These are phyloP conservation scores for Alternaria hordeiaustralica DNA, from an alignment of 2,329 filamentous ascomycete species.

Conservation along the genomic window DNA sequence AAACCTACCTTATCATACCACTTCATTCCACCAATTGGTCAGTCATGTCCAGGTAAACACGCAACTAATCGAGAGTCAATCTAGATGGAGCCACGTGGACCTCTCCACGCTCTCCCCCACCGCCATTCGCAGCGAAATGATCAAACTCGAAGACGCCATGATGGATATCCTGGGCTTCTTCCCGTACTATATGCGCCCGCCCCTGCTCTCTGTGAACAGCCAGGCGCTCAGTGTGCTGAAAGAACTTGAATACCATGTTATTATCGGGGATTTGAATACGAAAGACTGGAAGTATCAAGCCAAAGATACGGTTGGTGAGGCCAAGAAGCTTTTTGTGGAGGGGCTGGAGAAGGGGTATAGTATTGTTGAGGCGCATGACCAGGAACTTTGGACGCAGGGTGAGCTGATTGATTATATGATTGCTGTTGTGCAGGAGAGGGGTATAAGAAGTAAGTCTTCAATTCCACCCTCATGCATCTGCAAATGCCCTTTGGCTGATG, in stretches of 20 bases:
- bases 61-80: too few relatives aligned
- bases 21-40: too few relatives aligned
- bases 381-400: slow-evolving; percentile 10
- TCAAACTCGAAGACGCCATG: slow-evolving; percentile 58
- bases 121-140: slow-evolving; percentile 52
- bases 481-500: too few relatives aligned
- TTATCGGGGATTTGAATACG: slow-evolving; percentile 64
- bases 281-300: slow-evolving; percentile 63
- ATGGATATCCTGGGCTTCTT: slow-evolving; percentile 58
- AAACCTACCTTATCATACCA: too few relatives aligned
- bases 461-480: not conserved
- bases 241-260: slow-evolving; percentile 60
- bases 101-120: slow-evolving; percentile 48
- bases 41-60: too few relatives aligned
- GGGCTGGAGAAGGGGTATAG: slow-evolving; percentile 8
- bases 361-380: slow-evolving; percentile 15
- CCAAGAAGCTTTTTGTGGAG: slow-evolving; percentile 56
- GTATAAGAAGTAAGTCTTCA: slow-evolving; percentile 2
- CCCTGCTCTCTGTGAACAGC: slow-evolving; percentile 43
- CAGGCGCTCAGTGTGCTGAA: slow-evolving; percentile 43
- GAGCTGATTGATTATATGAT: slow-evolving; percentile 19
- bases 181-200: slow-evolving; percentile 57
- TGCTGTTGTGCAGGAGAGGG: not conserved
- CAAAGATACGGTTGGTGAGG: slow-evolving; percentile 53
- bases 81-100: slow-evolving; percentile 54